These are phyloP conservation scores for Talaromyces sp. DNA, from an alignment of 2,329 filamentous ascomycete species.

Conservation along the genomic window DNA sequence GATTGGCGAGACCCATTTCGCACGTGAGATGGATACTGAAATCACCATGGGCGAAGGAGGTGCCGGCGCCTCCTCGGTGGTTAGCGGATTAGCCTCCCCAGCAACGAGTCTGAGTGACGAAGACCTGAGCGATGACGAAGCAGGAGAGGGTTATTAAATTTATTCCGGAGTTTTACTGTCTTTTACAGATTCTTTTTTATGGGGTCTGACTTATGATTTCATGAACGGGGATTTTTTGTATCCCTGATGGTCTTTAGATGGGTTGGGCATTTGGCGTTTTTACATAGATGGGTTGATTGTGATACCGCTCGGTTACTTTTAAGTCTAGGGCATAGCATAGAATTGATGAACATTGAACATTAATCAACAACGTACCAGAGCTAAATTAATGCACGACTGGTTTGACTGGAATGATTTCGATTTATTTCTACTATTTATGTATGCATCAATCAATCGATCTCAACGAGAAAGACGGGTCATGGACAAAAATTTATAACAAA, in stretches of 20 bases:
- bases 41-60: neutral
- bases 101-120: constrained; percentile 19
- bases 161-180: neutral
- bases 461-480: neutral
- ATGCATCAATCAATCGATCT: neutral
- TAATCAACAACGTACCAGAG: neutral
- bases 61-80: constrained; percentile 23
- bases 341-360: neutral
- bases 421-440: neutral
- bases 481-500: neutral
- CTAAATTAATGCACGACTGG: neutral
- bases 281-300: neutral
- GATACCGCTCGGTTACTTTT: neutral
- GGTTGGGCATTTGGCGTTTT: neutral
- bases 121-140: constrained; percentile 10
- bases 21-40: neutral
- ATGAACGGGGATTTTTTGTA: neutral
- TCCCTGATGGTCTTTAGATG: neutral
- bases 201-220: neutral
- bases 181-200: neutral
- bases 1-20: neutral
- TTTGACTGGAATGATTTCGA: neutral
- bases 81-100: constrained; percentile 33
- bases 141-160: constrained; percentile 6
- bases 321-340: neutral